A percentile compares a stretch with the other conserved stretches of the same genome.
phyloP scores from a whole-genome alignment of 345 rosid genomes.

The Rhodamnia argentea region DNA sequence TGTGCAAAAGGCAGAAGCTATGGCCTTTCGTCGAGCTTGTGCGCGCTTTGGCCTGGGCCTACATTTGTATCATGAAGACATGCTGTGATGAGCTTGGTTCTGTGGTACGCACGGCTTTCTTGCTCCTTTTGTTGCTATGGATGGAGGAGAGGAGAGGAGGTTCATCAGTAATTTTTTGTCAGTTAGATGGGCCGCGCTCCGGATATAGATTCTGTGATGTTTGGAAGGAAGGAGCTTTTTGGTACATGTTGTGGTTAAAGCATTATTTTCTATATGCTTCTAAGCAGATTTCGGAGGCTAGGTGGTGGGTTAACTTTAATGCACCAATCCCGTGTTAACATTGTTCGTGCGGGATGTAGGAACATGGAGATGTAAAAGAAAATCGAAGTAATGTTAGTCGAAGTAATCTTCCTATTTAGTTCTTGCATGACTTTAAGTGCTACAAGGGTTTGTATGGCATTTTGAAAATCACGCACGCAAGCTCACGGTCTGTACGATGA shows the following conservation, averaged over 20 bases:
- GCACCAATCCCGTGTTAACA: not conserved
- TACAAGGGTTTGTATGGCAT: not conserved
- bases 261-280: not conserved
- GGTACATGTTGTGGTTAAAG: not conserved
- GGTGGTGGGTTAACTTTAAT: not conserved
- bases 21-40: constrained; percentile 89
- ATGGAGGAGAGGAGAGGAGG: not conserved
- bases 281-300: not conserved
- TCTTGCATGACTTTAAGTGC: not conserved
- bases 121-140: not conserved
- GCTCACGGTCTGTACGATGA: not conserved
- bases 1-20: constrained; percentile 83
- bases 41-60: constrained; percentile 86
- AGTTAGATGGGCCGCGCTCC: not conserved
- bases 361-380: not conserved
- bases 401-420: not conserved
- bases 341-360: not conserved
- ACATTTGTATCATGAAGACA: constrained; percentile 81
- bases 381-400: not conserved
- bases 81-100: constrained; percentile 10
- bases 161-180: not conserved
- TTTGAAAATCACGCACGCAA: not conserved
- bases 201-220: not conserved
- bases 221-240: not conserved
- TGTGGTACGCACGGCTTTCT: not conserved